Conservation (phyloP, 768 basidiomycete genomes). For the Tulasnella sp. region DNA sequence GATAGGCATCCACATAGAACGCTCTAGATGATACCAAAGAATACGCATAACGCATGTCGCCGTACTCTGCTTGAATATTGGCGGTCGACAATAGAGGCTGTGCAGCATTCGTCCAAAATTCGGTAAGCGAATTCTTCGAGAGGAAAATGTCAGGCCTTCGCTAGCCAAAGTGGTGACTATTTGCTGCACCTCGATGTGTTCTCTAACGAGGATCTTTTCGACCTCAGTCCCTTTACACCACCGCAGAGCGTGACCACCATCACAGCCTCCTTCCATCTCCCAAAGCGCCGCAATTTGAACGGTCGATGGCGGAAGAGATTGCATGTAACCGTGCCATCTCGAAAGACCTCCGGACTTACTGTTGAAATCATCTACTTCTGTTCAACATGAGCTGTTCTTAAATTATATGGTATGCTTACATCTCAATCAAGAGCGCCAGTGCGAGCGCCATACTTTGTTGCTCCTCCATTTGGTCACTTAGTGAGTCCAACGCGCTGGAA, state of each 20-base stretch:
- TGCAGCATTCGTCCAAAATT: not conserved
- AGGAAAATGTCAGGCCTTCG: too few relatives aligned
- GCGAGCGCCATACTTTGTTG: slow-evolving; percentile 24
- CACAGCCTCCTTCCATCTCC: slow-evolving; percentile 20
- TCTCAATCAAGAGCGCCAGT: slow-evolving; percentile 28
- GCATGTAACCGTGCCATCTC: slow-evolving; percentile 28
- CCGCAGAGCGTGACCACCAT: slow-evolving; percentile 21
- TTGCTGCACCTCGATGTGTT: not conserved
- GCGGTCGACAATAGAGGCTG: not conserved
- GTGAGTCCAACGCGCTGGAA: not conserved
- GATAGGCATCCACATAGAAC: slow-evolving; percentile 73
- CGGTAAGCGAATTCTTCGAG: not conserved
- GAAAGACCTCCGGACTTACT: slow-evolving; percentile 21
- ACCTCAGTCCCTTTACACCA: slow-evolving; percentile 26
- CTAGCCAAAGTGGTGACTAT: too few relatives aligned
- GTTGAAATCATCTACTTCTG: too few relatives aligned
- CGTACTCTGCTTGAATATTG: not conserved
- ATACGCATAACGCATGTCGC: slow-evolving; percentile 37
- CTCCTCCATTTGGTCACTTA: not conserved
- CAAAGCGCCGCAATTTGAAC: slow-evolving; percentile 28
- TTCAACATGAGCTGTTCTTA: too few relatives aligned
- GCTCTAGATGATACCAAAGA: slow-evolving; percentile 69
- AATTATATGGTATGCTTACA: not conserved
- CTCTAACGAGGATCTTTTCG: not conserved
- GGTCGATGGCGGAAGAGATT: slow-evolving; percentile 24